Evolutionary conservation across 1,139 yeast genomes (phyloP).

Genomic region (Debaryomycetaceae sp.): DNA sequence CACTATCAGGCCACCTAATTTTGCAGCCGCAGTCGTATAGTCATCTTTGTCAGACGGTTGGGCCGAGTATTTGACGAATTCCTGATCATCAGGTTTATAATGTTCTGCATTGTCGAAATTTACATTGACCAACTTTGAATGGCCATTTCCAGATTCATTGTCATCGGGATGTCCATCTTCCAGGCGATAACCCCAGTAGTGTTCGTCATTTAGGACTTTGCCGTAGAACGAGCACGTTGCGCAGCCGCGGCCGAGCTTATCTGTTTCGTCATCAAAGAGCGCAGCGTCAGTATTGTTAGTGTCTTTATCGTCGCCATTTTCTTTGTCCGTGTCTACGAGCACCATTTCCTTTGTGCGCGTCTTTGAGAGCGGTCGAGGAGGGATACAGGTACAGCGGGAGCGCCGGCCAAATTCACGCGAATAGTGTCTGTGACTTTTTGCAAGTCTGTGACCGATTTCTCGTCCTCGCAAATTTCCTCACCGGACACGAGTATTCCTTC

Average conservation of each 20-base stretch:
- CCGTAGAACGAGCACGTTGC: slow-evolving; percentile 55
- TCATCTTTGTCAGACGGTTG: slow-evolving; percentile 29
- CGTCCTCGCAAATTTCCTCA: slow-evolving; percentile 65
- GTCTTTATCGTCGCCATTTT: slow-evolving; percentile 24
- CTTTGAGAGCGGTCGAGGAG: slow-evolving; percentile 40
- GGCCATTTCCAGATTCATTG: slow-evolving; percentile 19
- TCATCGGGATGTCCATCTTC: slow-evolving; percentile 26
- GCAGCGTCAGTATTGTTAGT: too few relatives aligned
- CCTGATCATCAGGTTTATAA: slow-evolving; percentile 39
- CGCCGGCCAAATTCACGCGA: slow-evolving; percentile 49
- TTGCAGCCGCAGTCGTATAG: slow-evolving; percentile 38
- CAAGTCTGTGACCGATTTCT: slow-evolving; percentile 68
- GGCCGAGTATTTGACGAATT: slow-evolving; percentile 36
- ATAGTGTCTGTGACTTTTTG: slow-evolving; percentile 60
- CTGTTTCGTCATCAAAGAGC: slow-evolving; percentile 18
- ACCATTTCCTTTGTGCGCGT: too few relatives aligned
- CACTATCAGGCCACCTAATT: slow-evolving; percentile 35
- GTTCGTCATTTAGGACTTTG: slow-evolving; percentile 39
- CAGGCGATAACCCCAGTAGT: slow-evolving; percentile 22
- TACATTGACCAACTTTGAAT: slow-evolving; percentile 33
- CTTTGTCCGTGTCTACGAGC: too few relatives aligned
- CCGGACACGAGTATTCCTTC: slow-evolving; percentile 47
- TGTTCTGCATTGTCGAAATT: slow-evolving; percentile 29
- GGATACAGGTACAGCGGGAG: slow-evolving; percentile 61
- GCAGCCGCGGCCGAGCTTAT: slow-evolving; percentile 20